These are phyloP conservation scores for Pyricularia pennisetigena DNA, from an alignment of 2,329 filamentous ascomycete genomes.

Conservation along the genomic window DNA sequence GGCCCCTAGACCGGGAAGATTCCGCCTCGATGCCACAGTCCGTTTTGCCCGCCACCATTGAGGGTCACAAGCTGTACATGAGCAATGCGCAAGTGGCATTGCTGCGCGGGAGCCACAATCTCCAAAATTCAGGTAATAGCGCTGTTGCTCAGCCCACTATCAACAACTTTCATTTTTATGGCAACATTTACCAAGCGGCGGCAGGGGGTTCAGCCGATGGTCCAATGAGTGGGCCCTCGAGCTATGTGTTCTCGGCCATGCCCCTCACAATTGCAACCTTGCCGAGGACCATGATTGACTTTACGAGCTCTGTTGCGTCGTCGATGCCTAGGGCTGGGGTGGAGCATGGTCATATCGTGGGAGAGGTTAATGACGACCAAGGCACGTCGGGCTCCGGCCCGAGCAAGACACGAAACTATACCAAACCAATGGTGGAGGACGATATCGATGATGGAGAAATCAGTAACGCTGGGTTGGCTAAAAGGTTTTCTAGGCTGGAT, in stretches of 20 bases:
- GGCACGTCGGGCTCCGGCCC: neutral
- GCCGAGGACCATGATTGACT: neutral
- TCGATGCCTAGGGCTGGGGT: neutral
- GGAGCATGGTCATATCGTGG: neutral
- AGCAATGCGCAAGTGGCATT: neutral
- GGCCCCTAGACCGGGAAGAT: constrained; percentile 3
- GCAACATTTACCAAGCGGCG: neutral
- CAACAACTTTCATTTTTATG: constrained; percentile 3
- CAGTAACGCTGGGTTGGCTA: neutral
- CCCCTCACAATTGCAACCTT: neutral
- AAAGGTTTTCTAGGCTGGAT: neutral
- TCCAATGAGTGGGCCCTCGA: neutral
- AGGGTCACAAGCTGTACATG: neutral
- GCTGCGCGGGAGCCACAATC: neutral
- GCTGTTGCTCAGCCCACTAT: neutral
- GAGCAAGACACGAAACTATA: neutral
- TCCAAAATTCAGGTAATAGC: neutral
- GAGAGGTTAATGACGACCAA: neutral
- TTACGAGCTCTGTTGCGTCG: neutral
- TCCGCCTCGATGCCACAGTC: constrained; percentile 2
- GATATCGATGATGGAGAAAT: neutral
- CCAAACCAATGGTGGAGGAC: constrained; percentile 3
- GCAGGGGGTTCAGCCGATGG: neutral
- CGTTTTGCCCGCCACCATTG: neutral
- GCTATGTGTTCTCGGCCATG: neutral